These are phyloP conservation scores for Kwoniella bestiolae DNA, from an alignment of 768 basidiomycete genomes.

Conservation along the genomic window DNA sequence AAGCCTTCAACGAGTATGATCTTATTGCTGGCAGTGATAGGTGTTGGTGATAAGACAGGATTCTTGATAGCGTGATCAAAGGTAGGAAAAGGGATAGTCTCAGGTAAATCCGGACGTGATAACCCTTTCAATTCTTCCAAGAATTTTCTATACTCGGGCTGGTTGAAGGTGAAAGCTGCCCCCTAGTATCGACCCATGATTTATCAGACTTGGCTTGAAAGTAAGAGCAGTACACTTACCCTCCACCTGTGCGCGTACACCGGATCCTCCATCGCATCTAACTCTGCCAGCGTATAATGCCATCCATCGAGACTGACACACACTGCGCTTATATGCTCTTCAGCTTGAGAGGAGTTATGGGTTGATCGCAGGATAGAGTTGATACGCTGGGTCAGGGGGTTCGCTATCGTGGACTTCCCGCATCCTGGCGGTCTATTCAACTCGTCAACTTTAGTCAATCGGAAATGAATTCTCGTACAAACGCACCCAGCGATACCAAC, in stretches of 20 bases:
- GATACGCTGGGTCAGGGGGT: slow-evolving; percentile 64
- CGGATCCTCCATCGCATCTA: slow-evolving; percentile 69
- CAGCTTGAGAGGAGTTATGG: slow-evolving; percentile 11
- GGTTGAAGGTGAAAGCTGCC: slow-evolving; percentile 90
- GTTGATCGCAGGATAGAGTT: slow-evolving; percentile 61
- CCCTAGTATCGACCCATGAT: slow-evolving; percentile 58
- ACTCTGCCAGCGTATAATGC: slow-evolving; percentile 79
- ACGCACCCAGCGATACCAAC: too few relatives aligned
- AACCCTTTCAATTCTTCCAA: slow-evolving; percentile 61
- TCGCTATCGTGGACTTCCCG: slow-evolving; percentile 80
- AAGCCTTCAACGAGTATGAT: slow-evolving; percentile 87
- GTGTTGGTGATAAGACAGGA: slow-evolving; percentile 67
- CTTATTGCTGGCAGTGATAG: slow-evolving; percentile 68
- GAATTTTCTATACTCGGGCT: slow-evolving; percentile 68
- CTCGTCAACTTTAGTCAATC: too few relatives aligned
- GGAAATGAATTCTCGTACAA: too few relatives aligned
- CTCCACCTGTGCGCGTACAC: slow-evolving; percentile 75
- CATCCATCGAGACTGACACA: slow-evolving; percentile 88
- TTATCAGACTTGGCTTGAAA: not conserved
- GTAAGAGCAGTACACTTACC: slow-evolving; percentile 29
- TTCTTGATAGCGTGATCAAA: slow-evolving; percentile 90
- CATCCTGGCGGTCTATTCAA: slow-evolving; percentile 66
- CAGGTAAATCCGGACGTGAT: slow-evolving; percentile 12
- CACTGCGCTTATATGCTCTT: slow-evolving; percentile 60
- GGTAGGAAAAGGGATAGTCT: slow-evolving; percentile 68